phyloP scores from a whole-genome alignment of 2,329 filamentous ascomycete species.

The Madurella fahalii region DNA sequence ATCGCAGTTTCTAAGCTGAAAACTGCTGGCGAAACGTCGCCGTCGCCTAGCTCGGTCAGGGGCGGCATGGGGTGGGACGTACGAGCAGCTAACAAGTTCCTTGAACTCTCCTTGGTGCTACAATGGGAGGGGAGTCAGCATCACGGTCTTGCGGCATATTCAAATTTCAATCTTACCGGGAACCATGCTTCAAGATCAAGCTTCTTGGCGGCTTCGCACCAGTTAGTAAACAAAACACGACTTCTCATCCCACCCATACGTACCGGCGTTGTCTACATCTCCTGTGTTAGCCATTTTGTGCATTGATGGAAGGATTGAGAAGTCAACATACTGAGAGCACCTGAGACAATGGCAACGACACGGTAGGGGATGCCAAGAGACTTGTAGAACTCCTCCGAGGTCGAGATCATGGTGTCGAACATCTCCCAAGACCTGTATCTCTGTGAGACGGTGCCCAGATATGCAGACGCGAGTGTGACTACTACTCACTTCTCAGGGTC shows the following conservation, averaged over 20 bases:
- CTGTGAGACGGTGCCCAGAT: conserved; percentile 59
- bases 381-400: conserved; percentile 93
- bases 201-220: conserved; percentile 65
- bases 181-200: conserved; percentile 96
- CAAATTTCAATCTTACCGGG: conserved; percentile 50
- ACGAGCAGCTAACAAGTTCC: conserved; percentile 89
- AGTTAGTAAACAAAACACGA: not conserved
- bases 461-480: too few relatives aligned
- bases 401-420: conserved; percentile 88
- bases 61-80: not conserved
- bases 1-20: not conserved
- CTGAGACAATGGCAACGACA: conserved; percentile 92
- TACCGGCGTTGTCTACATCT: conserved; percentile 56
- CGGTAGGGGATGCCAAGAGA: conserved; percentile 85
- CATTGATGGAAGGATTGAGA: not conserved
- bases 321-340: conserved; percentile 67
- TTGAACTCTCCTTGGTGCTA: conserved; percentile 90
- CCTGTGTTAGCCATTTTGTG: not conserved
- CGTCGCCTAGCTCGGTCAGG: not conserved
- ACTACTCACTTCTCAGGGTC: conserved; percentile 51
- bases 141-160: not conserved
- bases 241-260: not conserved
- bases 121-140: not conserved
- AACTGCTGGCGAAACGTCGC: not conserved
- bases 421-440: conserved; percentile 82